Evolutionary conservation across 345 rosid species (phyloP).

Genomic region (Fremontodendron californicum): DNA sequence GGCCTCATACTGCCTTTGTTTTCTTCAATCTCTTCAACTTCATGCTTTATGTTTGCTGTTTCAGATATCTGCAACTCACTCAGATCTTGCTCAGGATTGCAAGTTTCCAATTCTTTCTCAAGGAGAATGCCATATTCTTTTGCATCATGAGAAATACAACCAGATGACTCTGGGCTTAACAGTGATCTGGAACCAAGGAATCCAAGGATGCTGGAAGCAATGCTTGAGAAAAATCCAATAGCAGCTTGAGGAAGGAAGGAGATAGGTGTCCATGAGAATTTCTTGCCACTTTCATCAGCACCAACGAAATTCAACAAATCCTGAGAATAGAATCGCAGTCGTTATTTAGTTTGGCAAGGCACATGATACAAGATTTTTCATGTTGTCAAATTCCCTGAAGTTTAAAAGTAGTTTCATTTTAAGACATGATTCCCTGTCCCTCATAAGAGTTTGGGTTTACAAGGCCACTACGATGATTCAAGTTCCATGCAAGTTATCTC

Average conservation of each 20-base stretch:
- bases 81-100: conserved; percentile 35
- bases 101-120: conserved; percentile 32
- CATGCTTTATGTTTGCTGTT: conserved; percentile 21
- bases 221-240: conserved; percentile 57
- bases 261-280: conserved; percentile 28
- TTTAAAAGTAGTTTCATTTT: not conserved
- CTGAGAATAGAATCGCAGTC: conserved; percentile 35
- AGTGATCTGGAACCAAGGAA: conserved; percentile 41
- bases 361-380: conserved; percentile 5
- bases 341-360: conserved; percentile 5
- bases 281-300: conserved; percentile 32
- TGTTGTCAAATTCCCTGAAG: not conserved
- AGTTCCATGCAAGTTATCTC: not conserved
- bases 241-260: conserved; percentile 64
- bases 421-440: not conserved
- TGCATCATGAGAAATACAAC: conserved; percentile 34
- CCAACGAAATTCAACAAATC: conserved; percentile 34
- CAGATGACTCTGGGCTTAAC: conserved; percentile 31
- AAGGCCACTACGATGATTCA: not conserved
- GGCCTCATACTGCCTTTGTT: conserved; percentile 17
- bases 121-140: conserved; percentile 28
- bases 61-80: conserved; percentile 25
- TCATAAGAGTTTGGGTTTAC: not conserved
- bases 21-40: conserved; percentile 29
- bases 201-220: conserved; percentile 54